These are phyloP conservation scores for Euphorbia tirucalli DNA, from an alignment of 345 rosid genomes.

Conservation along the genomic window DNA sequence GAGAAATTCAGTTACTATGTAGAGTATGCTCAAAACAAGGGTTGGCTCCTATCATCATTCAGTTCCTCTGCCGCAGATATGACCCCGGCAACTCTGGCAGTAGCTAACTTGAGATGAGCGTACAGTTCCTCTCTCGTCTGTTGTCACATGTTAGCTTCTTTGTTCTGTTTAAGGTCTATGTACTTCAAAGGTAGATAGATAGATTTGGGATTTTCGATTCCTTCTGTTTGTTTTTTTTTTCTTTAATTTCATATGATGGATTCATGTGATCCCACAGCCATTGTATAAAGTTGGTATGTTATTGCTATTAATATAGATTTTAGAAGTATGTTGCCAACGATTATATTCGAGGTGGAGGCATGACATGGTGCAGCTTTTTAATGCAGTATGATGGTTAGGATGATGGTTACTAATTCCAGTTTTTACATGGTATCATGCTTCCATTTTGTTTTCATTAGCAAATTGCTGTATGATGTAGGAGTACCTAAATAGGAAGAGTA, in stretches of 20 bases:
- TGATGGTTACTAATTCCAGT: not conserved
- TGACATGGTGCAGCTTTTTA: slow-evolving; percentile 10
- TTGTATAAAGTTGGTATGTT: slow-evolving; percentile 43
- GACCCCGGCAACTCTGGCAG: slow-evolving; percentile 8
- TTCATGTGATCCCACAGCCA: slow-evolving; percentile 39
- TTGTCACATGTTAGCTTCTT: slow-evolving; percentile 22
- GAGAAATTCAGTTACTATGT: slow-evolving; percentile 70
- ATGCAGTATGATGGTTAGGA: slow-evolving; percentile 23
- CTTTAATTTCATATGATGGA: slow-evolving; percentile 30
- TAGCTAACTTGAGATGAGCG: slow-evolving; percentile 39
- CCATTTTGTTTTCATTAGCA: no score
- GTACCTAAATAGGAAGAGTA: no score
- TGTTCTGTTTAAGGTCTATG: slow-evolving; percentile 18
- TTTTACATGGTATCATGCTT: no score
- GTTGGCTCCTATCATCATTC: slow-evolving; percentile 70
- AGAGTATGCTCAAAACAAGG: slow-evolving; percentile 67
- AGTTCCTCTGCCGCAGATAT: slow-evolving; percentile 33
- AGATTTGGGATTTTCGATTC: slow-evolving; percentile 38
- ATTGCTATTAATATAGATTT: slow-evolving; percentile 24
- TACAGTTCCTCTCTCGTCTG: slow-evolving; percentile 30
- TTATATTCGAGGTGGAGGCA: not conserved
- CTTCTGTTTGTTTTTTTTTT: slow-evolving; percentile 16
- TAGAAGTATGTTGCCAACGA: slow-evolving; percentile 20
- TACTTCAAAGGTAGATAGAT: slow-evolving; percentile 28
- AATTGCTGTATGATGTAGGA: no score